A percentile compares a stretch with the other conserved stretches of the same genome.
Evolutionary conservation across 1,284 basidiomycete species (phyloP).

Genomic region (Trichosporon faecale): DNA sequence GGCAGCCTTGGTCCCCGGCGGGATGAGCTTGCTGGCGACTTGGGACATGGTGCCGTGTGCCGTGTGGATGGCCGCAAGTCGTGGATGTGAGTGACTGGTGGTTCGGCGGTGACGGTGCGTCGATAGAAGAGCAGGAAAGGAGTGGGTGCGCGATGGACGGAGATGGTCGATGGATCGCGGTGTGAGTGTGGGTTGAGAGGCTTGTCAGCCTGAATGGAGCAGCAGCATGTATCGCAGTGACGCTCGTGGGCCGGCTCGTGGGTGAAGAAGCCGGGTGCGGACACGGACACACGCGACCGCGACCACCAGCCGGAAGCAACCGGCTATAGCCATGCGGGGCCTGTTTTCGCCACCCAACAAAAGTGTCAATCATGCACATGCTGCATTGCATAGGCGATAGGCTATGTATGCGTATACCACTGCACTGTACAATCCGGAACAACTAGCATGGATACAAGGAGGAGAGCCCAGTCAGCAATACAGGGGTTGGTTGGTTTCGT

Average conservation of each 20-base stretch:
- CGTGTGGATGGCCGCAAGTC: no score
- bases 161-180: not conserved
- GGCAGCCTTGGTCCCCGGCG: not conserved
- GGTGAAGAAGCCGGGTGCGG: constrained; percentile 1
- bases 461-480: constrained; percentile 4
- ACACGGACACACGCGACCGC: not conserved
- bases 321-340: not conserved
- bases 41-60: not conserved
- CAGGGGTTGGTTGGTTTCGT: not conserved
- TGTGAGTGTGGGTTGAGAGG: not conserved
- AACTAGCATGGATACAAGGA: constrained; percentile 5
- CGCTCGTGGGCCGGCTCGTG: constrained; percentile 10
- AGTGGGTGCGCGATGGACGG: not conserved
- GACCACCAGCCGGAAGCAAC: not conserved
- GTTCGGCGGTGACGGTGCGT: not conserved
- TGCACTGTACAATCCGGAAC: constrained; percentile 2
- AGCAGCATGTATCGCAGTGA: not conserved
- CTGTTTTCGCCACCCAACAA: not conserved
- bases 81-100: not conserved
- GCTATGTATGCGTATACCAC: constrained; percentile 4
- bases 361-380: not conserved
- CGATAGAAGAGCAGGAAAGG: not conserved
- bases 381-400: constrained; percentile 5
- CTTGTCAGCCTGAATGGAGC: not conserved
- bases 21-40: not conserved